These are phyloP conservation scores for Deinandra increscens DNA, from an alignment of 129 eudicot genomes.

Conservation along the genomic window DNA sequence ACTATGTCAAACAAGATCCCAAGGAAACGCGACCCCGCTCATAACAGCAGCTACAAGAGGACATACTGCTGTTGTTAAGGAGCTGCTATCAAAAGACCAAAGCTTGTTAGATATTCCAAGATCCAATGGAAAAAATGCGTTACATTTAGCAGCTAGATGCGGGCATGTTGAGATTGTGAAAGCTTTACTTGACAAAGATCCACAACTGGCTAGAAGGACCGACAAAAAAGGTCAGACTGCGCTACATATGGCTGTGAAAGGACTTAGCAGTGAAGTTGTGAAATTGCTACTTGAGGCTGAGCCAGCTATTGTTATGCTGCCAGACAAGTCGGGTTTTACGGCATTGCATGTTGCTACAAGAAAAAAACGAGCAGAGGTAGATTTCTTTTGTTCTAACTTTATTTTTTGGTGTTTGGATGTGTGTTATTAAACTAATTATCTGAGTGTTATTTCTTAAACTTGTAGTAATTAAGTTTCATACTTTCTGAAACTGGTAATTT, in stretches of 20 bases:
- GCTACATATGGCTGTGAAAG: constrained; percentile 88
- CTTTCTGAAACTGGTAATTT: background rate
- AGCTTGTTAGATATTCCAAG: constrained; percentile 43
- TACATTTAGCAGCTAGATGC: constrained; percentile 69
- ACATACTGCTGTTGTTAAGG: constrained; percentile 63
- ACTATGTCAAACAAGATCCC: constrained; percentile 59
- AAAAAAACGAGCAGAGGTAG: constrained; percentile 74
- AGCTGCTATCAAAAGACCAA: constrained; percentile 54
- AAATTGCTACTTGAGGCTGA: constrained; percentile 62
- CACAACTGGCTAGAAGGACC: constrained; percentile 57
- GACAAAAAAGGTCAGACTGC: constrained; percentile 84
- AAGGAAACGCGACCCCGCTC: constrained; percentile 66
- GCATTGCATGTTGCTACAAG: constrained; percentile 85
- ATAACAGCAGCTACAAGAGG: constrained; percentile 74
- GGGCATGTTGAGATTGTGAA: constrained; percentile 72
- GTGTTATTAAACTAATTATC: background rate
- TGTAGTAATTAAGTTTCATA: background rate
- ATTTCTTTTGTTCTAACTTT: background rate
- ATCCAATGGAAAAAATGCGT: constrained; percentile 68
- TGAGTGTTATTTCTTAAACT: background rate
- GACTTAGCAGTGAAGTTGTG: constrained; percentile 60
- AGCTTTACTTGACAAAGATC: constrained; percentile 62
- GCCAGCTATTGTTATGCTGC: constrained; percentile 68
- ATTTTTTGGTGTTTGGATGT: background rate
- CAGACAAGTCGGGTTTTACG: constrained; percentile 69